Percentiles rank a stretch among this genome's conserved stretches.
These are phyloP conservation scores for Phlebopus sp. DNA, from an alignment of 1,284 basidiomycete genomes.

Conservation along the genomic window DNA sequence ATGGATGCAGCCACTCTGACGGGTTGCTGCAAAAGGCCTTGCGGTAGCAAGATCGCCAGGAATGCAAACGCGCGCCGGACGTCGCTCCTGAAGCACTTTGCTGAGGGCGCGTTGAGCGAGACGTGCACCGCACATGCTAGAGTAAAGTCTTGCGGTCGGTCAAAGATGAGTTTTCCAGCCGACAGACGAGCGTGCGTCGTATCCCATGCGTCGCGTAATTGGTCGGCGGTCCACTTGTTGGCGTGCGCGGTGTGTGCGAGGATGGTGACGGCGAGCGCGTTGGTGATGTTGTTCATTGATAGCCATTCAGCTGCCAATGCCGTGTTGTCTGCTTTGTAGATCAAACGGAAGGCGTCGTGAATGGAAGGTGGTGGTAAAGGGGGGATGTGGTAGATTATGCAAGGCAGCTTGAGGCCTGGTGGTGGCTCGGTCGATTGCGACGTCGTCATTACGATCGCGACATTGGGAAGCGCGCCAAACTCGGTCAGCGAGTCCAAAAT, in stretches of 20 bases:
- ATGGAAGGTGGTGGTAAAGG: not conserved
- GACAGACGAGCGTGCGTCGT: not conserved
- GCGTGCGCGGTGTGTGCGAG: not conserved
- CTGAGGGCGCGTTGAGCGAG: not conserved
- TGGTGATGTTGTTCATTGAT: not conserved
- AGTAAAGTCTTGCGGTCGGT: not conserved
- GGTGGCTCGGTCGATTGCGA: not conserved
- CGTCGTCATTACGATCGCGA: not conserved
- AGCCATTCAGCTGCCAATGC: not conserved
- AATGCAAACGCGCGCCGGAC: not conserved
- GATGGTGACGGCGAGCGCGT: not conserved
- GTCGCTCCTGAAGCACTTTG: not conserved
- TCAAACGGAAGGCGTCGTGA: not conserved
- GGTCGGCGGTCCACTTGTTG: conserved; percentile 1
- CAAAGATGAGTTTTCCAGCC: not conserved
- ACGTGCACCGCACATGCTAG: not conserved
- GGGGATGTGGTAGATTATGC: not conserved
- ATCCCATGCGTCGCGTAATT: not conserved
- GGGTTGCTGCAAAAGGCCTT: not conserved
- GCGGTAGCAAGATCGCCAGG: not conserved
- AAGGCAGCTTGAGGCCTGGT: not conserved
- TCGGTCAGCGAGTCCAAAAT: not conserved
- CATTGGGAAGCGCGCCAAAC: not conserved
- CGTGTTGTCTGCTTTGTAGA: not conserved
- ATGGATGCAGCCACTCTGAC: not conserved